These are phyloP conservation scores for Ambrosiella cleistominuta DNA, from an alignment of 2,329 filamentous ascomycete genomes.

Conservation along the genomic window DNA sequence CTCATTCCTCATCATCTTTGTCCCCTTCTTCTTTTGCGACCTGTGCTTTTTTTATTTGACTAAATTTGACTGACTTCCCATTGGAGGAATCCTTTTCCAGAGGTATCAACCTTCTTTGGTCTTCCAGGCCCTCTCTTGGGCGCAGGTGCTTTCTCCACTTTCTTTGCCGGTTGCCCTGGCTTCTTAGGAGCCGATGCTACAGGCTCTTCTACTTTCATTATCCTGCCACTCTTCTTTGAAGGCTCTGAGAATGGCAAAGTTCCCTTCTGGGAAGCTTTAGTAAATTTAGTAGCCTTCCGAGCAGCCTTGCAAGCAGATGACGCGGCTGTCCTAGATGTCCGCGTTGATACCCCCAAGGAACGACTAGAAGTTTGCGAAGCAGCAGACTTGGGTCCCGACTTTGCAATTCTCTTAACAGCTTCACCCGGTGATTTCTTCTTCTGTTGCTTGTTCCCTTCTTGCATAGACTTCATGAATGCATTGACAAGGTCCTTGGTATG, in stretches of 20 bases:
- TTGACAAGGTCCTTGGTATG: slow-evolving; percentile 23
- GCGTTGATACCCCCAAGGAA: too few species aligned
- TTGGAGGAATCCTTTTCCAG: background rate
- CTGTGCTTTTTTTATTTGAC: background rate
- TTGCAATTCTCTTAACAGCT: background rate
- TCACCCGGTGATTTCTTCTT: background rate
- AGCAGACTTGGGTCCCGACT: background rate
- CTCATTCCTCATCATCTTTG: slow-evolving; percentile 21
- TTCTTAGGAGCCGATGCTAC: too few species aligned
- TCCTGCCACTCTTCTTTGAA: too few species aligned
- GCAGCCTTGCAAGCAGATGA: too few species aligned
- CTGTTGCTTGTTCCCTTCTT: slow-evolving; percentile 16
- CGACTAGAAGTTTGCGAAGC: background rate
- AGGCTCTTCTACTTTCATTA: too few species aligned
- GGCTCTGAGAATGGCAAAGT: too few species aligned
- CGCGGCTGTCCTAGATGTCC: too few species aligned
- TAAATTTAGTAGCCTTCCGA: too few species aligned
- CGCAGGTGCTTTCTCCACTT: background rate
- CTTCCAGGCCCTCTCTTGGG: background rate
- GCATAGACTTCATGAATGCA: slow-evolving; percentile 16
- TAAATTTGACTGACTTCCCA: background rate
- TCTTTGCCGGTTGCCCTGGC: too few species aligned
- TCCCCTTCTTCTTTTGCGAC: background rate
- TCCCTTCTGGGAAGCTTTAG: too few species aligned
- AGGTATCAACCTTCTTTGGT: too few species aligned